A percentile compares a stretch with the other conserved stretches of the same genome.
Conservation (phyloP, 305 asterid species). For the Striga hermonthica region DNA sequence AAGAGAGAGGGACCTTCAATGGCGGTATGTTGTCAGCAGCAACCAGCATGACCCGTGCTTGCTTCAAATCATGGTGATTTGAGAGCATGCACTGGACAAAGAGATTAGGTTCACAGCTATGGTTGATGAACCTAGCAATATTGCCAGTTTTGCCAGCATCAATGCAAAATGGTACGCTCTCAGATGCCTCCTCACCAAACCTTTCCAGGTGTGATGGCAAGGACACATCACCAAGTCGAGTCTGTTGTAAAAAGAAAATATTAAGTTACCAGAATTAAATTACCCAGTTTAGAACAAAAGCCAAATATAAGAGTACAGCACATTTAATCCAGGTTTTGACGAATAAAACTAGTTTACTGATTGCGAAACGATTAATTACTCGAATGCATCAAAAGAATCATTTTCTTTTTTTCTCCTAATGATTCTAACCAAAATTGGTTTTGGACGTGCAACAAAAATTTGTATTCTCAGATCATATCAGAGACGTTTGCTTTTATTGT, state of each 20-base stretch:
- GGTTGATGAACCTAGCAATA: conserved; percentile 74
- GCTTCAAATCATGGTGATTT: conserved; percentile 61
- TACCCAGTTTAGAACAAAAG: neutral
- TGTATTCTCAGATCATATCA: too few species aligned
- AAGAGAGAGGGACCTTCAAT: conserved; percentile 45
- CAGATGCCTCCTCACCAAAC: conserved; percentile 41
- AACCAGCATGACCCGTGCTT: conserved; percentile 64
- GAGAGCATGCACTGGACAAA: conserved; percentile 86
- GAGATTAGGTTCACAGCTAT: conserved; percentile 81
- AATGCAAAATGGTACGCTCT: conserved; percentile 72
- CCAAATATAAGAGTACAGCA: neutral
- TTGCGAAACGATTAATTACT: too few species aligned
- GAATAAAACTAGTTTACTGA: too few species aligned
- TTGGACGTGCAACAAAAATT: neutral
- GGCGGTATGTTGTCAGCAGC: conserved; percentile 94
- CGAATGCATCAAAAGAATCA: too few species aligned
- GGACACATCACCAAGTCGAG: conserved; percentile 67
- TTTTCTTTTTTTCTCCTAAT: neutral
- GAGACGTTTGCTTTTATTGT: too few species aligned
- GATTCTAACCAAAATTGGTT: neutral
- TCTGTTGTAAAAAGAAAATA: conserved; percentile 38
- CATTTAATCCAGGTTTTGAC: neutral
- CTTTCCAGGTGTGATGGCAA: conserved; percentile 50
- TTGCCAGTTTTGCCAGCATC: conserved; percentile 78
- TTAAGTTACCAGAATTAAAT: conserved; percentile 9